Base-by-base conservation (phyloP, 306 rosid genomes). In the Rubus parviflorus region DNA sequence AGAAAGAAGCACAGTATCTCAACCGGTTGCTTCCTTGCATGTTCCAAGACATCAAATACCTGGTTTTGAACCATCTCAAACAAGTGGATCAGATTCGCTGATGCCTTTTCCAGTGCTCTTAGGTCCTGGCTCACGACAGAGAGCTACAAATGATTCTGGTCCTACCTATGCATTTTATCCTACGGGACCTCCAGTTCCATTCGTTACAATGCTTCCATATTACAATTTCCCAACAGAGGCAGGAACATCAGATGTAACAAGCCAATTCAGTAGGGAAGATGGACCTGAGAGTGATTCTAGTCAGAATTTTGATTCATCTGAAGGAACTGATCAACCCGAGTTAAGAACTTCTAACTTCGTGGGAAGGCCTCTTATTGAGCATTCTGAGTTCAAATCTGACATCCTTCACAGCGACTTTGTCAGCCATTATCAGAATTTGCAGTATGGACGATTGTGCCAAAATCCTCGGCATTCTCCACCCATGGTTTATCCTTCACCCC, bases 111-210 rank as follows among this genome's bases (percentile, higher is more conserved):
- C 98, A 20, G 72, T 91, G 87, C 80, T 93, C 74, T 74, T 92
- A 77, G 96, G 92, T 66, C 87, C 88, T 56, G 87, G 91, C 63
- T 88, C 98, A 42, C 89, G 82, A 63, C 98, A 91, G 85, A 88
- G 92, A 87, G 78, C 86, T 67, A 20, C 14, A 8, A 96, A 89
- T 83, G 83, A 81, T 77, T 85, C 97, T 65, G 93, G 92, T 52
- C 83, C 72, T 83, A 89, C 93, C 56, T 83, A 78, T 81, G 74
- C 94, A 48, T 96, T 96, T 82, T 96, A 91, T 89, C 90, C 94
- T 54, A 88, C 99, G 0, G 99, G 99, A 25, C 99, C 99, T n/a
- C 99, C 98, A 0, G 93, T 96, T 67, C 99, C 99, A 52, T 86
- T 93, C 81, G 83, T 96, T 72, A 80, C 95, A 46, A 89, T 95